Percentiles rank a stretch among this genome's conserved stretches.
Conservation (phyloP, 208 protist genomes). For the Wallacemonas sp. region DNA sequence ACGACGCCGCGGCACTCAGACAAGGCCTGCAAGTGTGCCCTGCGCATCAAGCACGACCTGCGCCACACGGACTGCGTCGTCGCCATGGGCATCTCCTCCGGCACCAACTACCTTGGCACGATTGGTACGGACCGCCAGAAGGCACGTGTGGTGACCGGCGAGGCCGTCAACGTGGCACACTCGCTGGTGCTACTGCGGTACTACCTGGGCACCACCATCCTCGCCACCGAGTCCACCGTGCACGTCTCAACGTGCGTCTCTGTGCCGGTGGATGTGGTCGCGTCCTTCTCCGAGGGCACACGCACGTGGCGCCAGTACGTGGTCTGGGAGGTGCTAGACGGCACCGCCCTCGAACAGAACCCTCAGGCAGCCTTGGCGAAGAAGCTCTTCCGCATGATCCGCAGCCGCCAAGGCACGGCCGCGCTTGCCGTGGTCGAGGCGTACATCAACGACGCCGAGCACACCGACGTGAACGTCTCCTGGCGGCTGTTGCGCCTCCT, state of each 20-base stretch:
- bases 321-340: slow-evolving; percentile 41
- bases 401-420: slow-evolving; percentile 32
- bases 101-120: slow-evolving; percentile 46
- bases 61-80: slow-evolving; percentile 27
- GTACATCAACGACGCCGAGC: slow-evolving; percentile 18
- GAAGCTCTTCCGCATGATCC: slow-evolving; percentile 46
- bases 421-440: slow-evolving; percentile 24
- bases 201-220: slow-evolving; percentile 38
- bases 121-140: slow-evolving; percentile 60
- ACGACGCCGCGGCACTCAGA: slow-evolving; percentile 55
- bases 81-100: slow-evolving; percentile 46
- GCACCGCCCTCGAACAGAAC: slow-evolving; percentile 8
- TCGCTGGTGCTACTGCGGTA: slow-evolving; percentile 29
- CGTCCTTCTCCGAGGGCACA: slow-evolving; percentile 30
- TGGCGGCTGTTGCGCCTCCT: slow-evolving; percentile 39
- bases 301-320: slow-evolving; percentile 31
- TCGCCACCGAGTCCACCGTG: slow-evolving; percentile 44
- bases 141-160: slow-evolving; percentile 50
- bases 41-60: slow-evolving; percentile 39
- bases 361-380: slow-evolving; percentile 24
- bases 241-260: slow-evolving; percentile 31
- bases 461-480: slow-evolving; percentile 14
- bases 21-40: slow-evolving; percentile 56
- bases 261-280: slow-evolving; percentile 53
- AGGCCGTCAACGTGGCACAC: slow-evolving; percentile 37